phyloP scores from a whole-genome alignment of 371 early-diverging fungal species.

The Blastocladiella emersonii region DNA sequence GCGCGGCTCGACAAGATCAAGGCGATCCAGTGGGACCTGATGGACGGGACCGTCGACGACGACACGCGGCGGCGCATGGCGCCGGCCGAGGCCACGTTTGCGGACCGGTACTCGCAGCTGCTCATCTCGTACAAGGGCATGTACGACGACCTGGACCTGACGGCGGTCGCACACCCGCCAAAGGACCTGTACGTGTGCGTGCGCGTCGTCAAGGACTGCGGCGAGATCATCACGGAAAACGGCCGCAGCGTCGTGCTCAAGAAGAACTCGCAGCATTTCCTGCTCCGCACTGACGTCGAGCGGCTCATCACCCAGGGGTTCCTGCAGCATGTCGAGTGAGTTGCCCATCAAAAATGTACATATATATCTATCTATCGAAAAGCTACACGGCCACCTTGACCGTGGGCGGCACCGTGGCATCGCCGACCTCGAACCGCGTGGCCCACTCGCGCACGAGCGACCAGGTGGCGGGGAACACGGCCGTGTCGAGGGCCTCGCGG shows the following conservation, averaged over 20 bases:
- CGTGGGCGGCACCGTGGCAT: too few species aligned
- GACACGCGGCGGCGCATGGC: constrained; percentile 35
- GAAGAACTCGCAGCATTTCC: constrained; percentile 64
- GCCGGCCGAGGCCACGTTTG: constrained; percentile 48
- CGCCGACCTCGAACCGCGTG: too few species aligned
- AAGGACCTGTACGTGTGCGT: constrained; percentile 76
- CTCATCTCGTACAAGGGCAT: constrained; percentile 47
- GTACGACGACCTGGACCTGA: constrained; percentile 53
- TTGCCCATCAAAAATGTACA: too few species aligned
- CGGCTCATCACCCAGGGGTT: constrained; percentile 69
- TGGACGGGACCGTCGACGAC: constrained; percentile 20
- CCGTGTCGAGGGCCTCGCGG: too few species aligned
- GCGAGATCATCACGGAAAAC: constrained; percentile 71
- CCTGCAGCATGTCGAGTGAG: constrained; percentile 44
- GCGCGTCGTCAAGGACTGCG: constrained; percentile 71
- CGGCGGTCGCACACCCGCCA: constrained; percentile 63
- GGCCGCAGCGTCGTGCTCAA: constrained; percentile 52
- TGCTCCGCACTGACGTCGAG: constrained; percentile 76
- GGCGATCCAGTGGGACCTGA: constrained; percentile 61
- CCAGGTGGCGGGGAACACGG: too few species aligned
- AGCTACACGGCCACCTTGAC: too few species aligned
- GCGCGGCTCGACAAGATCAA: constrained; percentile 54
- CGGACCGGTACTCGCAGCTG: constrained; percentile 39
- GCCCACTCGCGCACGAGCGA: too few species aligned
- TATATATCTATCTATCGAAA: too few species aligned